phyloP scores from a whole-genome alignment of 768 basidiomycete species.

The Dacryopinax primogenitus region DNA sequence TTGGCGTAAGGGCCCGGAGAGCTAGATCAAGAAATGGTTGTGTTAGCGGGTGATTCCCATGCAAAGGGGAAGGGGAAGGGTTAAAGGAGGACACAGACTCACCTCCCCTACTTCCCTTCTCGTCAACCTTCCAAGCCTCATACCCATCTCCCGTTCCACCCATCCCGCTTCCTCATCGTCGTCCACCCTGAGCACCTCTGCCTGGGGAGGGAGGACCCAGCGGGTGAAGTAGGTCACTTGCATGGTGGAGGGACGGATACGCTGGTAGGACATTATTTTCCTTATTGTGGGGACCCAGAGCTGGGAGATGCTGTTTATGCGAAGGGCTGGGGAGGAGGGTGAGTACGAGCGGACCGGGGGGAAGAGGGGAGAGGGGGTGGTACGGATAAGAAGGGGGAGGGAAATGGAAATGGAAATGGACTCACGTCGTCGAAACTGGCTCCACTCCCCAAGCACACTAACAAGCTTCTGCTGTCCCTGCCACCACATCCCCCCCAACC shows the following conservation, averaged over 20 bases:
- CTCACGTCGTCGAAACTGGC: background rate
- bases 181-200: background rate
- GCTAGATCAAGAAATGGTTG: background rate
- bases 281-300: background rate
- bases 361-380: too few species aligned
- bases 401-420: background rate
- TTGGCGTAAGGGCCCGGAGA: background rate
- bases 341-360: background rate
- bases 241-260: background rate
- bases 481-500: background rate
- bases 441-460: background rate
- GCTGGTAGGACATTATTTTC: background rate
- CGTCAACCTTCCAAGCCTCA: background rate
- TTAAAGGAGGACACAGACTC: background rate
- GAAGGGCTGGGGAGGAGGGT: background rate
- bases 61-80: background rate
- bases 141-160: background rate
- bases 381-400: too few species aligned
- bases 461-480: background rate
- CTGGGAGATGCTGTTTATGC: background rate
- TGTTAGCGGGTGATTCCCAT: background rate
- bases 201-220: background rate
- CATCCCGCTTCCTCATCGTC: background rate
- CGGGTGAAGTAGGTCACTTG: background rate
- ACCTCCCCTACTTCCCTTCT: background rate